These are phyloP conservation scores for Kwoniella newhampshirensis DNA, from an alignment of 768 basidiomycete genomes.

Conservation along the genomic window DNA sequence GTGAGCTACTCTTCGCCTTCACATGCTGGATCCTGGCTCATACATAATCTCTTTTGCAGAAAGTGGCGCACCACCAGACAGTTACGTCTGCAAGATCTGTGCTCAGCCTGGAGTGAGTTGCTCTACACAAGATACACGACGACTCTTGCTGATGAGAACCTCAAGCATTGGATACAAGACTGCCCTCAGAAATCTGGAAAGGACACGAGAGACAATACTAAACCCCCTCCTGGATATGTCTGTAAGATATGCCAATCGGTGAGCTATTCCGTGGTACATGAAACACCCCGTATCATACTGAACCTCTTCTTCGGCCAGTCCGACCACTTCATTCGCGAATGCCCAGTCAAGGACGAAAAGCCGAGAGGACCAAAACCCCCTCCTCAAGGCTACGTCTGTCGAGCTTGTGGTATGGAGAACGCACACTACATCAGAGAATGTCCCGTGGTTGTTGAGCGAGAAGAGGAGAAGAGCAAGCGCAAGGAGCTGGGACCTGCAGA, in stretches of 20 bases:
- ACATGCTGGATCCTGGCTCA: not conserved
- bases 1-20: constrained; percentile 13
- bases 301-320: constrained; percentile 56
- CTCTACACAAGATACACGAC: not conserved
- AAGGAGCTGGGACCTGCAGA: constrained; percentile 62
- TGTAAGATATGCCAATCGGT: constrained; percentile 82
- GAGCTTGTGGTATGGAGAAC: constrained; percentile 78
- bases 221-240: constrained; percentile 75
- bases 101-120: constrained; percentile 47
- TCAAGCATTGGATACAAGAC: constrained; percentile 52
- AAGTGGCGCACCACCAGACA: constrained; percentile 38
- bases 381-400: constrained; percentile 67
- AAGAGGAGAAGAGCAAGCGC: constrained; percentile 55
- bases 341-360: constrained; percentile 68
- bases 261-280: constrained; percentile 26
- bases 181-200: constrained; percentile 45
- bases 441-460: constrained; percentile 61
- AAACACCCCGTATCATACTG: not conserved
- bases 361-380: constrained; percentile 30
- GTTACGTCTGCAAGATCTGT: constrained; percentile 52
- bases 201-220: constrained; percentile 49
- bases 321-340: constrained; percentile 85
- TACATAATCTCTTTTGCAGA: constrained; percentile 22
- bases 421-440: constrained; percentile 86
- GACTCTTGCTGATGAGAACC: constrained; percentile 17